These are phyloP conservation scores for Gastrolobium villosum DNA, from an alignment of 306 rosid genomes.

Conservation along the genomic window DNA sequence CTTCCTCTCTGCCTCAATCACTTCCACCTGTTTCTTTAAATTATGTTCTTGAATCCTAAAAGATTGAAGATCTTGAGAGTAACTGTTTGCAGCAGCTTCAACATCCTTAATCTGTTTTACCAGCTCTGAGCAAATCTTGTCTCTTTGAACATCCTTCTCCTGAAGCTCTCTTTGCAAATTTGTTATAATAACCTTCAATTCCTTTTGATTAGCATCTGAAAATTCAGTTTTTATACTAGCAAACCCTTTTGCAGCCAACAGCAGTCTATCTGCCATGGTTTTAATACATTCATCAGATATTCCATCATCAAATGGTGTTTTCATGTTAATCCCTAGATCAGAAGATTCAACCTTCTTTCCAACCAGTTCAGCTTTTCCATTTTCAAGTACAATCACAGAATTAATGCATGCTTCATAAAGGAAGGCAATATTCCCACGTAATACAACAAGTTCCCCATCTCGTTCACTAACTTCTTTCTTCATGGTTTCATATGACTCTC, in stretches of 20 bases:
- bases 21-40: conserved; percentile 69
- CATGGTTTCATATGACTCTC: conserved; percentile 67
- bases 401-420: conserved; percentile 76
- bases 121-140: conserved; percentile 82
- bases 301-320: conserved; percentile 41
- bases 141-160: conserved; percentile 93
- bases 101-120: conserved; percentile 89
- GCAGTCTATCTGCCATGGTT: conserved; percentile 70
- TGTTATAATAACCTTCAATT: conserved; percentile 73
- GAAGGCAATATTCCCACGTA: conserved; percentile 63
- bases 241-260: conserved; percentile 72
- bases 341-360: conserved; percentile 60
- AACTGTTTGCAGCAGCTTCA: conserved; percentile 72
- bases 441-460: conserved; percentile 64
- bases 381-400: conserved; percentile 64
- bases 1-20: conserved; percentile 63
- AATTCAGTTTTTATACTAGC: conserved; percentile 69
- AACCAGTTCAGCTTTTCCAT: conserved; percentile 70
- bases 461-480: conserved; percentile 67
- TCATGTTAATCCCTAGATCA: conserved; percentile 43
- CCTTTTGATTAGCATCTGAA: conserved; percentile 68
- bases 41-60: conserved; percentile 61
- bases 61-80: conserved; percentile 76
- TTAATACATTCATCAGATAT: conserved; percentile 71
- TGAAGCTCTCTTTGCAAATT: conserved; percentile 90